Conservation (phyloP, 805 yeast species). For the Candida hungchunana region DNA sequence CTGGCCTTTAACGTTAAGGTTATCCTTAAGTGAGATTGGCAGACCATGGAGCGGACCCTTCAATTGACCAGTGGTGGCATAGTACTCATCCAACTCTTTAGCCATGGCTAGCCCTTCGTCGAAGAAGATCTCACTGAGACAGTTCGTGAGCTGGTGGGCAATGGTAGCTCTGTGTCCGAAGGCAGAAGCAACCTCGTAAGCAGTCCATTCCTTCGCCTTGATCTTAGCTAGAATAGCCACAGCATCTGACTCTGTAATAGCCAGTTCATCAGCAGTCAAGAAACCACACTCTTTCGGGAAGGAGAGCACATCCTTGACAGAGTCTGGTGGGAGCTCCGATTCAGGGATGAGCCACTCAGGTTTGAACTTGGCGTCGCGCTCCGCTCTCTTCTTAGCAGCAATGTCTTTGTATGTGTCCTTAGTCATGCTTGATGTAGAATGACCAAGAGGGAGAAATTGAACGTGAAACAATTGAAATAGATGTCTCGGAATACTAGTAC, state of each 20-base stretch:
- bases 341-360: constrained; percentile 20
- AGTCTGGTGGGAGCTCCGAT: constrained; percentile 18
- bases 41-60: constrained; percentile 67
- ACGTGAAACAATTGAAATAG: too few species aligned
- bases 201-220: constrained; percentile 31
- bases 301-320: constrained; percentile 36
- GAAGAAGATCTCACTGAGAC: constrained; percentile 37
- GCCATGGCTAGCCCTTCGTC: constrained; percentile 58
- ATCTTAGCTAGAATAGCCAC: constrained; percentile 25
- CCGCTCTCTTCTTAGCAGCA: constrained; percentile 37
- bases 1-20: constrained; percentile 38
- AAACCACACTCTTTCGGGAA: constrained; percentile 27
- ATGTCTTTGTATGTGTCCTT: constrained; percentile 32
- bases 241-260: constrained; percentile 26
- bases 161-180: constrained; percentile 55
- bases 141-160: constrained; percentile 49
- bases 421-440: constrained; percentile 9
- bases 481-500: too few species aligned
- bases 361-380: constrained; percentile 38
- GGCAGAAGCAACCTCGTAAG: constrained; percentile 47
- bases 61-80: constrained; percentile 40
- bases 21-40: constrained; percentile 57
- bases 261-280: constrained; percentile 32
- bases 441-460: neutral
- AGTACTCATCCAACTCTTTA: constrained; percentile 47